Base-by-base conservation (phyloP, 352 stramenopile genomes). In the Stephanocyclus meneghinianus region DNA sequence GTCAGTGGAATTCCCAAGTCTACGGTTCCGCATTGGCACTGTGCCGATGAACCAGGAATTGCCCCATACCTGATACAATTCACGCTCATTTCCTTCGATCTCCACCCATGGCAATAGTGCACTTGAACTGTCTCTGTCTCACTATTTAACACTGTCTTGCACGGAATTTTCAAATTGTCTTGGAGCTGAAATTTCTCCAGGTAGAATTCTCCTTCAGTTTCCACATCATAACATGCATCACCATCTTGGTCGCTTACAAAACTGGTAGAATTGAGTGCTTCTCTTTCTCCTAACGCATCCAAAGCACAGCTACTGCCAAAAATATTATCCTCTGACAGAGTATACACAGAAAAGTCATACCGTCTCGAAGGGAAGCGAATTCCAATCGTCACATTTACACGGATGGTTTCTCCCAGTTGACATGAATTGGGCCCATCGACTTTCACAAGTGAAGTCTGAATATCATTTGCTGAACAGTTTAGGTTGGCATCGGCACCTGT, bases 181-280 rank as follows among this genome's bases (percentile, higher is more conserved):
- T 55, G 47, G 18, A 55, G 47, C 18, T 55, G 47, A 55, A 55
- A 55, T 16, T 21, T n/a, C 5, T 55, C 47, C 10, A 55, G 13
- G 47, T n/a, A 26, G 47, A 26, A 55, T 55, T 21, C 47, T 21
- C 47, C 15, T 55, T n/a, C 47, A 26, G 13, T 55, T n/a, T 55
- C 47, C 13, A 55, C 47, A 55, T 55, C 47, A 55, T 55, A 55
- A 55, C 47, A 55, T 55, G 13, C 18, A 15, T 55, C 47, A 55
- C 18, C 47, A 55, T 55, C 47, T 55, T 55, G 47, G 47, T 55
- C 18, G 13, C 13, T 55, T 11, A 55, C 47, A 55, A 55, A n/a
- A 7, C 47, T n/a, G 2, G 47, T 55, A 55, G 47, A 6, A 4
- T 26, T 21, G 18, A 11, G 3, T 55, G 47, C 47, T 21, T 55